These are phyloP conservation scores for Coelastrella sp. DNA, from an alignment of 139 green algal genomes.

Conservation along the genomic window DNA sequence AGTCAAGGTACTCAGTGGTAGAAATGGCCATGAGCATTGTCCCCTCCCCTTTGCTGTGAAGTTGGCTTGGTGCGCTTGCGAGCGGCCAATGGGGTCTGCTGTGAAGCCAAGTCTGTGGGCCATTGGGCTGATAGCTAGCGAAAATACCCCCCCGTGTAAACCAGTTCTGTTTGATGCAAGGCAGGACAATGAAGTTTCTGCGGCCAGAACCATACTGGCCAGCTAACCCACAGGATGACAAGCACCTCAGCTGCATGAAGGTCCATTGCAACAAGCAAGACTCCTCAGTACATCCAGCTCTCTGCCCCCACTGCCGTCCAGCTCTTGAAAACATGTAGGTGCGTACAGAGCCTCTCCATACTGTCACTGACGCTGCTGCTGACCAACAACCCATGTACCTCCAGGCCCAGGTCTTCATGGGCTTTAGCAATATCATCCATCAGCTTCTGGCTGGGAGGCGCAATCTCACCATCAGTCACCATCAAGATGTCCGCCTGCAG, in stretches of 20 bases:
- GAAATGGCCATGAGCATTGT: too few relatives aligned
- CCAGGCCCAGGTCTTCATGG: conserved; percentile 74
- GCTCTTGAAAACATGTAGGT: conserved; percentile 90
- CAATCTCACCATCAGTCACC: conserved; percentile 95
- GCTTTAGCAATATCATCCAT: conserved; percentile 44
- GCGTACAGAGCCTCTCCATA: conserved; percentile 85
- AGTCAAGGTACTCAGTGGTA: too few relatives aligned
- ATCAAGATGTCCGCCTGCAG: conserved; percentile 91
- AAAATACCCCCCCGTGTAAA: too few relatives aligned
- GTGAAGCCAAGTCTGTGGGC: too few relatives aligned
- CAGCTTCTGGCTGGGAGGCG: conserved; percentile 62
- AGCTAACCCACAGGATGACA: neutral
- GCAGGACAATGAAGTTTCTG: too few relatives aligned
- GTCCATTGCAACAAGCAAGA: neutral
- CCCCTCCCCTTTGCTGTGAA: too few relatives aligned
- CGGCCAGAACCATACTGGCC: too few relatives aligned
- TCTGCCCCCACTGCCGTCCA: conserved; percentile 82
- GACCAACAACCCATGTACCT: conserved; percentile 92
- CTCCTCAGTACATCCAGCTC: conserved; percentile 56
- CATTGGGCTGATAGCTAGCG: too few relatives aligned
- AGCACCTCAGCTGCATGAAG: neutral
- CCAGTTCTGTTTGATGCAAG: too few relatives aligned
- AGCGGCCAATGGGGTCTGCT: too few relatives aligned
- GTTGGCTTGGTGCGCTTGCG: too few relatives aligned
- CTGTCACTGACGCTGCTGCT: conserved; percentile 65